Conservation (phyloP, 108 stramenopile genomes). For the Schizochytrium sp. region DNA sequence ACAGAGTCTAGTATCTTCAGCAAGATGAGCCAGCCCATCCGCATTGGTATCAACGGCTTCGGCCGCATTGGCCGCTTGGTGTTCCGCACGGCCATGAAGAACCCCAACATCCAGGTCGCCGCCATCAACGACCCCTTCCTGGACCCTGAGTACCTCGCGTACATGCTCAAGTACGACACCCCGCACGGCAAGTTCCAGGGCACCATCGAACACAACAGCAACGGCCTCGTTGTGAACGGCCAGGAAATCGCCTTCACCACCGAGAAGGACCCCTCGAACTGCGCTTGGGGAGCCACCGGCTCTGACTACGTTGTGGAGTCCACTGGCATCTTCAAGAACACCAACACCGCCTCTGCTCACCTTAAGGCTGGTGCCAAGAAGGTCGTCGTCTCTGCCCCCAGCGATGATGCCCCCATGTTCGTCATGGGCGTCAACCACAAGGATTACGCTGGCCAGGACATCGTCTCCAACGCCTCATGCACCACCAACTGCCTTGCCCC, state of each 20-base stretch:
- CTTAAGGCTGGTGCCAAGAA: slow-evolving; percentile 94
- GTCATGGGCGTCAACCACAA: slow-evolving; percentile 97
- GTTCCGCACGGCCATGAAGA: slow-evolving; percentile 88
- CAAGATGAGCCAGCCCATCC: slow-evolving; percentile 69
- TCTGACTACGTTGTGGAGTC: slow-evolving; percentile 96
- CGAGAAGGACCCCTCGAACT: slow-evolving; percentile 92
- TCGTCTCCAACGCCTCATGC: slow-evolving; percentile 99
- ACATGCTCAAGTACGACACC: slow-evolving; percentile 94
- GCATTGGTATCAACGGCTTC: slow-evolving; percentile 95
- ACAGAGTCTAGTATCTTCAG: too few relatives aligned
- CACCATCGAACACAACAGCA: slow-evolving; percentile 77
- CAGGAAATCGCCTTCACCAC: slow-evolving; percentile 88
- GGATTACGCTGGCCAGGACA: slow-evolving; percentile 88
- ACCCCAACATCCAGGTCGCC: slow-evolving; percentile 90
- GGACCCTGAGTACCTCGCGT: slow-evolving; percentile 79
- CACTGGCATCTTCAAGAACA: slow-evolving; percentile 92
- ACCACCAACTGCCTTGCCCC: slow-evolving; percentile 99
- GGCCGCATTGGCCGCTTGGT: slow-evolving; percentile 98
- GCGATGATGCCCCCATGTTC: slow-evolving; percentile 96
- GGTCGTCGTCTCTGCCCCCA: slow-evolving; percentile 97
- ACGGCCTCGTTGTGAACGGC: slow-evolving; percentile 71
- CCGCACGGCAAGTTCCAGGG: slow-evolving; percentile 88
- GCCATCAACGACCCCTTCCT: slow-evolving; percentile 90
- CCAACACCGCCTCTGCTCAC: slow-evolving; percentile 86
- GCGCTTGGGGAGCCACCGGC: slow-evolving; percentile 90